Conservation (phyloP, 2,329 filamentous ascomycete genomes). For the Daldinia sp. region DNA sequence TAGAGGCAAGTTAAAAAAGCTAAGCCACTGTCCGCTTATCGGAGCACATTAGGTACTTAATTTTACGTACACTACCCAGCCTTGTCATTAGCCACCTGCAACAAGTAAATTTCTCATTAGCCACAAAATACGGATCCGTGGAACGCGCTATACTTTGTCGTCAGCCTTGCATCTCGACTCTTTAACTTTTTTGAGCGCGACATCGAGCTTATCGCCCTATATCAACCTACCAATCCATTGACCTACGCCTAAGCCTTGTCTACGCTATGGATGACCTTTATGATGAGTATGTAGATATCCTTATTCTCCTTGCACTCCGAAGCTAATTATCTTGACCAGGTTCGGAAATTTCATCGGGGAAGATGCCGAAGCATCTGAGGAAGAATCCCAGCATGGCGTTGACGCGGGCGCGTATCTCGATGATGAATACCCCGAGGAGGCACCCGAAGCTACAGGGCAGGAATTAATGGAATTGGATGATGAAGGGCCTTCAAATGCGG, state of each 20-base stretch:
- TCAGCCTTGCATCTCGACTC: constrained; percentile 40
- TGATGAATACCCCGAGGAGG: constrained; percentile 77
- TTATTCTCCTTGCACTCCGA: neutral
- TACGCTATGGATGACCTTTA: constrained; percentile 90
- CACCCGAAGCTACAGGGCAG: constrained; percentile 74
- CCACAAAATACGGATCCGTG: constrained; percentile 8
- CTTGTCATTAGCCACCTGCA: constrained; percentile 22
- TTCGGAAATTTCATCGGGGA: constrained; percentile 99
- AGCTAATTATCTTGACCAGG: constrained; percentile 60
- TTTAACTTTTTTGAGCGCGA: constrained; percentile 39
- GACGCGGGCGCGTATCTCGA: constrained; percentile 84
- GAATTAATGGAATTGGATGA: constrained; percentile 95
- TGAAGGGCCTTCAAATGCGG: constrained; percentile 91
- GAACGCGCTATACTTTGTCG: constrained; percentile 20
- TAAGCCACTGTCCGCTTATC: constrained; percentile 28
- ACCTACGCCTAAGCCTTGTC: constrained; percentile 44
- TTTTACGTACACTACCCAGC: constrained; percentile 8
- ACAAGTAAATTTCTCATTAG: constrained; percentile 12
- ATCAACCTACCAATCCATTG: constrained; percentile 30
- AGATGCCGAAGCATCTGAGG: constrained; percentile 84
- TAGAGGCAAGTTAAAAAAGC: constrained; percentile 7
- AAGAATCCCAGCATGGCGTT: constrained; percentile 82
- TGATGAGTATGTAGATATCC: constrained; percentile 76
- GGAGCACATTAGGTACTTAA: constrained; percentile 10
- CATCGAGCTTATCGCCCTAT: constrained; percentile 36